Evolutionary conservation across 192 early-diverging fungal species (phyloP).

Genomic region (Backusella macrospora): DNA sequence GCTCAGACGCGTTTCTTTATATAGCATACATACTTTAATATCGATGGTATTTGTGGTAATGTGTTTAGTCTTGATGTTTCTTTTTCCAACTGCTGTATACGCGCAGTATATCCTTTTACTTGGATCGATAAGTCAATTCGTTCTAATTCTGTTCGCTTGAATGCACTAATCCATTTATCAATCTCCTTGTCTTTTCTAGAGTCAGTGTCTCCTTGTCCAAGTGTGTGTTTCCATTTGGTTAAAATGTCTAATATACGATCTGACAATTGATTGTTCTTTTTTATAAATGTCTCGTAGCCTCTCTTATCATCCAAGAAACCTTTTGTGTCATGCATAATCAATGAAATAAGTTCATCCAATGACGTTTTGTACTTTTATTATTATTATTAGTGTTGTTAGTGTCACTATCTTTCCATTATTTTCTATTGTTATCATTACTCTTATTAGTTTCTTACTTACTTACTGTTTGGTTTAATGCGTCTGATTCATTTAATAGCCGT

Average conservation of each 20-base stretch:
- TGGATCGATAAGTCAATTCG: background rate
- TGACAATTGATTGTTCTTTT: background rate
- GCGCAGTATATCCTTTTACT: slow-evolving; percentile 3
- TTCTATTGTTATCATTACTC: background rate
- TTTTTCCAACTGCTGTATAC: background rate
- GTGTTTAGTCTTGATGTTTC: slow-evolving; percentile 1
- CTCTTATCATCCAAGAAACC: background rate
- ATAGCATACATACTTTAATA: background rate
- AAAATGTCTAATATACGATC: background rate
- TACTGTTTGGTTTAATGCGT: background rate
- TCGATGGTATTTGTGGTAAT: slow-evolving; percentile 15
- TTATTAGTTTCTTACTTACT: background rate
- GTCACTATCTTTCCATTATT: background rate
- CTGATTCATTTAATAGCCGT: background rate
- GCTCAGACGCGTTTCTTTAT: no score
- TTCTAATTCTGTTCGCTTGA: background rate
- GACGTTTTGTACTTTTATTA: background rate
- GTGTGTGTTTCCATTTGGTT: background rate
- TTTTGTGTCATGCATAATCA: background rate
- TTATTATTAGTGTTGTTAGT: background rate
- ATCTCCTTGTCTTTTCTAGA: background rate
- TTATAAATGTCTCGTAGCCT: background rate
- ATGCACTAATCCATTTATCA: background rate
- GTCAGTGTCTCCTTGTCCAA: background rate
- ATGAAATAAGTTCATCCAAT: background rate